Conservation (phyloP, 2,329 filamentous ascomycete genomes). For the Fusarium subtropicale region DNA sequence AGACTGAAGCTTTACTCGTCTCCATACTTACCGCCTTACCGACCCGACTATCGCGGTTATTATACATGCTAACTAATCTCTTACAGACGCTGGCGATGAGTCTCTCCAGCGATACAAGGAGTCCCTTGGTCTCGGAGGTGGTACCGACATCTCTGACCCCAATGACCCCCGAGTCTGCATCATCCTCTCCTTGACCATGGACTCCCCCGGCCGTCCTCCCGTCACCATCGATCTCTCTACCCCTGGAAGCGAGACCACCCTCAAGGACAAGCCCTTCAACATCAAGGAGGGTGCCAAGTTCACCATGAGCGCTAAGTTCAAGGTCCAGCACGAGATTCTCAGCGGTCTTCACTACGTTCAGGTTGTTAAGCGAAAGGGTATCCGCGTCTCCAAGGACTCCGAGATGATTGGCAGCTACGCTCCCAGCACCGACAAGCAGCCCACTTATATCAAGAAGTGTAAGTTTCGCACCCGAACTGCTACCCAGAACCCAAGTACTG, state of each 20-base stretch:
- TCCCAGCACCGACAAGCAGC: conserved; percentile 89
- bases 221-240: conserved; percentile 89
- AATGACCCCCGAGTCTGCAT: conserved; percentile 91
- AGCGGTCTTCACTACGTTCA: conserved; percentile 97
- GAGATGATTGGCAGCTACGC: conserved; percentile 99
- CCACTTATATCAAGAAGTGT: conserved; percentile 92
- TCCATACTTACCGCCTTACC: conserved; percentile 11
- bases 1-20: neutral
- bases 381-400: conserved; percentile 90
- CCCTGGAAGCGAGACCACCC: conserved; percentile 76
- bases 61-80: conserved; percentile 36
- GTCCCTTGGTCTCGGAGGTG: conserved; percentile 86
- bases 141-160: conserved; percentile 77
- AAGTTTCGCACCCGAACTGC: conserved; percentile 55
- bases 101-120: conserved; percentile 98
- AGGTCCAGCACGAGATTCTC: conserved; percentile 96
- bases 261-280: conserved; percentile 94
- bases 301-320: conserved; percentile 93
- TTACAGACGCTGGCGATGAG: conserved; percentile 78
- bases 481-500: neutral
- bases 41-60: neutral
- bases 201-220: conserved; percentile 82
- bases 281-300: conserved; percentile 97
- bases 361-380: conserved; percentile 88
- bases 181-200: conserved; percentile 90